Evolutionary conservation across 2,329 filamentous ascomycete species (phyloP).

Genomic region (Stagonosporopsis rhizophila): DNA sequence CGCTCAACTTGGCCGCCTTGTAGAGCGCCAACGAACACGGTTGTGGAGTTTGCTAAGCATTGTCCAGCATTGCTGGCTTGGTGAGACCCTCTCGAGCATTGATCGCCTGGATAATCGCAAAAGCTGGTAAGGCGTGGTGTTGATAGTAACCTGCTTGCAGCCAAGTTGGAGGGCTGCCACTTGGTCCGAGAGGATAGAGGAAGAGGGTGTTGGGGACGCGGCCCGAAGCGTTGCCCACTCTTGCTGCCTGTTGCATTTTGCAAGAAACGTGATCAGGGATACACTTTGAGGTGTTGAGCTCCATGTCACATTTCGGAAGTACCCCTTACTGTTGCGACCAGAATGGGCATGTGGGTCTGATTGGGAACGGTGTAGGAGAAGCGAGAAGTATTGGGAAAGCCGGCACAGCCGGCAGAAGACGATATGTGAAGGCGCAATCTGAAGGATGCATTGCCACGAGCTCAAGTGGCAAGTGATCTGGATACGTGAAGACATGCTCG

Average conservation of each 20-base stretch:
- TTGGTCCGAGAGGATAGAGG: slow-evolving; percentile 10
- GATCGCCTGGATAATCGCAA: slow-evolving; percentile 15
- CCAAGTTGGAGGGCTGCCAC: background rate
- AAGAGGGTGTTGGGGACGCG: slow-evolving; percentile 3
- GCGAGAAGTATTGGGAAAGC: background rate
- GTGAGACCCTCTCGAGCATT: slow-evolving; percentile 3
- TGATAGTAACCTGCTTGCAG: slow-evolving; percentile 1
- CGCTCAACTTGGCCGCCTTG: slow-evolving; percentile 1
- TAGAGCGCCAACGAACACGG: slow-evolving; percentile 11
- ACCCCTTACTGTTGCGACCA: background rate
- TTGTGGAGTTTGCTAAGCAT: slow-evolving; percentile 4
- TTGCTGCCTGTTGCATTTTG: slow-evolving; percentile 4
- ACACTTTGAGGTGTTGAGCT: background rate
- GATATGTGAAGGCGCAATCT: slow-evolving; percentile 3
- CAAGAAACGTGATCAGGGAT: slow-evolving; percentile 1
- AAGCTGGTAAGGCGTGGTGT: background rate
- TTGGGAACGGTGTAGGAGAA: background rate
- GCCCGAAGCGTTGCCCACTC: slow-evolving; percentile 15
- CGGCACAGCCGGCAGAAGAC: slow-evolving; percentile 8
- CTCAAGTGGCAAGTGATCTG: background rate
- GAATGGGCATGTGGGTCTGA: background rate
- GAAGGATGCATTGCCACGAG: background rate
- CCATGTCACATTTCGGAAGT: background rate
- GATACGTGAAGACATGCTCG: background rate
- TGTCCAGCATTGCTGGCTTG: slow-evolving; percentile 11